Percentiles rank a stretch among this genome's conserved stretches.
Conservation (phyloP, 495 filamentous ascomycete species). For the Tuber aestivum region DNA sequence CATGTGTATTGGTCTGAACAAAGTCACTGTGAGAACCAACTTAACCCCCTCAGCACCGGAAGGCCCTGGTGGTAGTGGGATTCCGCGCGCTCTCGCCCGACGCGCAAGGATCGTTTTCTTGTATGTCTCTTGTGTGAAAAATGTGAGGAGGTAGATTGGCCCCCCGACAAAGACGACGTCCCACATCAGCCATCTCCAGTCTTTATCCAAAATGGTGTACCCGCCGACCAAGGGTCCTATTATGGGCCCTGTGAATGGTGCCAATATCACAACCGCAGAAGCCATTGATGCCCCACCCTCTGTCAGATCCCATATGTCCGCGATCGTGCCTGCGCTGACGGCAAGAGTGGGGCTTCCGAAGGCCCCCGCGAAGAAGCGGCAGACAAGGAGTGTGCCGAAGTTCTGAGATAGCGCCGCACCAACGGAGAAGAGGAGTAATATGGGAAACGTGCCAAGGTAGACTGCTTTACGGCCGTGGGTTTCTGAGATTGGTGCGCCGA, state of each 20-base stretch:
- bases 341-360: constrained; percentile 53
- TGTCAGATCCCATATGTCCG: constrained; percentile 50
- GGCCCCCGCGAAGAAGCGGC: constrained; percentile 59
- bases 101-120: constrained; percentile 52
- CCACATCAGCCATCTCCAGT: constrained; percentile 61
- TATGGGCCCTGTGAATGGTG: constrained; percentile 55
- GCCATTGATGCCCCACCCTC: constrained; percentile 46
- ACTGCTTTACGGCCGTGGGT: constrained; percentile 52
- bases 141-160: constrained; percentile 36
- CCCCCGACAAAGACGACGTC: constrained; percentile 47
- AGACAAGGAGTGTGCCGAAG: constrained; percentile 53
- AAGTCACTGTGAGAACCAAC: constrained; percentile 49
- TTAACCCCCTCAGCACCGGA: constrained; percentile 44
- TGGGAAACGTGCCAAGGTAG: constrained; percentile 49
- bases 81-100: constrained; percentile 46
- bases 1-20: constrained; percentile 59
- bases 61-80: constrained; percentile 39
- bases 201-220: constrained; percentile 55
- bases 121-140: constrained; percentile 56
- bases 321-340: constrained; percentile 53
- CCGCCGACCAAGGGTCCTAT: constrained; percentile 57
- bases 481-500: constrained; percentile 58
- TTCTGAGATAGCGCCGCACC: constrained; percentile 55
- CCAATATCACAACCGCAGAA: constrained; percentile 51
- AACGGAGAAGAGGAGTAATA: constrained; percentile 58